Base-by-base conservation (phyloP, 2,329 filamentous ascomycete genomes). In the Clonostachys rosea region DNA sequence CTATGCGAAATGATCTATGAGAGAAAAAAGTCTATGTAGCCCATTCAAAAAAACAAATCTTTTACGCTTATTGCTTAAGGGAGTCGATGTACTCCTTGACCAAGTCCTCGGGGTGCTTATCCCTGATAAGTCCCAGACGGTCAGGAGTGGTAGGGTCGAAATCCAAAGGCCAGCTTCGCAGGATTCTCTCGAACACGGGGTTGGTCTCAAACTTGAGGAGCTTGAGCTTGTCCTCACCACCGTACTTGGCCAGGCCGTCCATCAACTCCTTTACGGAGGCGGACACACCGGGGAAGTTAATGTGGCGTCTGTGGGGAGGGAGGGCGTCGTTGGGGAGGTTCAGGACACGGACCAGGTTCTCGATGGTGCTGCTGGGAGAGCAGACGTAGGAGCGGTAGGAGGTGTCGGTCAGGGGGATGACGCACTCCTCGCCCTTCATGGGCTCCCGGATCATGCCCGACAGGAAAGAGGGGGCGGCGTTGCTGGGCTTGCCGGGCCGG, bases 381-480 rank as follows among this genome's bases (percentile, higher is more conserved):
- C 72, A 75, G 17, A 78, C 58, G 72, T 74, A 76, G 16, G 68
- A 70, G 14, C 61, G 60, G 54, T 74, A 75, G 1, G 52, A 57
- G 6, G 73, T 61, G 49, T 66, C 62, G 33, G 70, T 63, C 36
- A 74, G 62, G 6, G 76, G 69, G 2, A 78, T 65, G 1, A 71
- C 55, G 36, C 67, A 73, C 41, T 68, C 60, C 36, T 68, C 56
- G 8, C 76, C 76, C n/a, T 51, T 44, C 42, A 73, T 62, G 11
- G 73, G 66, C 35, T 84, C 80, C 12, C 81, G 69, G 45, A 84
- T 75, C 57, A 84, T 82, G 4, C 80, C 80, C 5, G 69, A 78
- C 4, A 81, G 69, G 56, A 83, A 84, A 0, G 73, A 76, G 6
- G 74, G 78, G 3, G 80, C 79, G 0, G 81, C 79, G 1, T 74